phyloP scores from a whole-genome alignment of 805 yeast species.

The Metschnikowia cerradonensis region DNA sequence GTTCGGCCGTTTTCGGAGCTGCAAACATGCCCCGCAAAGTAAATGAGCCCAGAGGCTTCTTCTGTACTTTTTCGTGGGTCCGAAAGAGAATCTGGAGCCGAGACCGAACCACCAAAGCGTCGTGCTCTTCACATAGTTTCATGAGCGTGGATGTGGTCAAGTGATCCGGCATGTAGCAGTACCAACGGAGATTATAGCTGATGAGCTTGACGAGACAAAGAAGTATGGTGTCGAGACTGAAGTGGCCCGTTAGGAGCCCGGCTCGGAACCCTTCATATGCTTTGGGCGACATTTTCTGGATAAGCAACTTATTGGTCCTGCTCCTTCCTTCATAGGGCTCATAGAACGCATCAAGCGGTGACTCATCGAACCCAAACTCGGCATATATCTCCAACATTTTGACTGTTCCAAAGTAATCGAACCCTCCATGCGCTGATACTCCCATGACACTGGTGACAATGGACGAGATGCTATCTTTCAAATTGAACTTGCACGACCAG shows the following conservation, averaged over 20 bases:
- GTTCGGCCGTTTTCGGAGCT: conserved; percentile 10
- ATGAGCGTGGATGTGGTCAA: conserved; percentile 40
- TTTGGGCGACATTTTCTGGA: conserved; percentile 20
- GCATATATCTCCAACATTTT: conserved; percentile 47
- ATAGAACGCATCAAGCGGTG: conserved; percentile 28
- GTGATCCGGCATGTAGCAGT: conserved; percentile 48
- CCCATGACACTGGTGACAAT: conserved; percentile 47
- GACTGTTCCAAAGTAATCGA: conserved; percentile 56
- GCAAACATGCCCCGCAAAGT: conserved; percentile 16
- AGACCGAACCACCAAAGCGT: conserved; percentile 37
- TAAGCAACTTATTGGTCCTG: conserved; percentile 32
- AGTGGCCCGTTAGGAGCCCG: conserved; percentile 25
- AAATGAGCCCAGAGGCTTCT: conserved; percentile 8
- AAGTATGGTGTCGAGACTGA: conserved; percentile 32
- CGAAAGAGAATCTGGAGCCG: conserved; percentile 35
- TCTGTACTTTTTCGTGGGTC: conserved; percentile 6
- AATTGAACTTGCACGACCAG: conserved; percentile 38
- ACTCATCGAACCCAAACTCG: conserved; percentile 34
- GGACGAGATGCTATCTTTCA: conserved; percentile 35
- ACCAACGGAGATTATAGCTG: conserved; percentile 65
- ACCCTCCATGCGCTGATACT: conserved; percentile 48
- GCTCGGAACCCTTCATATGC: conserved; percentile 21
- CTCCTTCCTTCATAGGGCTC: conserved; percentile 26
- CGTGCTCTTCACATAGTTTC: conserved; percentile 40
- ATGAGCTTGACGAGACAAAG: conserved; percentile 43